phyloP scores from a whole-genome alignment of 305 asterid genomes.

The Fraxinus xanthoxyloides region DNA sequence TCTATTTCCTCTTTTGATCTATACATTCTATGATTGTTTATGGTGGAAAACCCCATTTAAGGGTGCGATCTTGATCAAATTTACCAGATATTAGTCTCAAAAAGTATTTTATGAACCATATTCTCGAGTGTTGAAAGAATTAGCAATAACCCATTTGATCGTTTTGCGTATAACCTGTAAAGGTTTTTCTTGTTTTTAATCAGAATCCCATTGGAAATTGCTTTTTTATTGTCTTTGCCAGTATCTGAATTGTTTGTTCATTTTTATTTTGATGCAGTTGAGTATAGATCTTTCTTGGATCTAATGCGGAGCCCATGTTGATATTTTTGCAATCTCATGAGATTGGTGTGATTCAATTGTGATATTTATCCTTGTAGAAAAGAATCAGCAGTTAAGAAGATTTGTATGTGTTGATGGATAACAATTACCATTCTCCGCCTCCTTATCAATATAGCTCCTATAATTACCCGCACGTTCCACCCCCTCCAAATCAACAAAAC shows the following conservation, averaged over 20 bases:
- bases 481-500: constrained; percentile 43
- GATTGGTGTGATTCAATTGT: constrained; percentile 17
- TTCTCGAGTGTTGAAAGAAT: constrained; percentile 16
- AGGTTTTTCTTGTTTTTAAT: neutral
- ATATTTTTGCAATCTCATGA: constrained; percentile 17
- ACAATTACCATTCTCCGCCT: constrained; percentile 45
- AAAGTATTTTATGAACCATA: neutral
- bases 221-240: neutral
- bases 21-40: neutral
- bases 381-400: constrained; percentile 13
- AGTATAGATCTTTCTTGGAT: constrained; percentile 7
- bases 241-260: constrained; percentile 16
- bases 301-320: constrained; percentile 4
- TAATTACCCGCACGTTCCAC: constrained; percentile 49
- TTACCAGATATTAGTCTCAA: constrained; percentile 14
- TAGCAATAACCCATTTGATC: constrained; percentile 15
- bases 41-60: neutral
- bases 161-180: neutral
- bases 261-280: constrained; percentile 16
- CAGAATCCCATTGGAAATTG: neutral
- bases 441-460: constrained; percentile 50
- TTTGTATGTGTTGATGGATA: constrained; percentile 42
- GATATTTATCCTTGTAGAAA: constrained; percentile 14
- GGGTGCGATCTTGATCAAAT: neutral
- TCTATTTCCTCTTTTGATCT: neutral